Conservation (phyloP, 805 yeast species). For the Pichia rugopelliculosa region DNA sequence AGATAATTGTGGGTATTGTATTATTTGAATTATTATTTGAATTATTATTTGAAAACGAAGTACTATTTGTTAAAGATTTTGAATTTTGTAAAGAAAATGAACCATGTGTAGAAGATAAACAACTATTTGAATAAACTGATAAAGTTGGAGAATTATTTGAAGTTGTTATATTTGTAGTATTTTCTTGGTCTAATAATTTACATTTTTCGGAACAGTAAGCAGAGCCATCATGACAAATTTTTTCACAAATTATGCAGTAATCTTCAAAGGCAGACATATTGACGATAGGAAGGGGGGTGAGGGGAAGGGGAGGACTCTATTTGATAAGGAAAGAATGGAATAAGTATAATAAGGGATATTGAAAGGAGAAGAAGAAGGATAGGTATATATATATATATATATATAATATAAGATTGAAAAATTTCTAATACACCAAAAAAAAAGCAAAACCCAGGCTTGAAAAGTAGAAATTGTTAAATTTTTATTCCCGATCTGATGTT, state of each 20-base stretch:
- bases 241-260: conserved; percentile 31
- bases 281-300: background rate
- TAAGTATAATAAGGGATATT: background rate
- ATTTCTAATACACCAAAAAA: no score
- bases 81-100: conserved; percentile 7
- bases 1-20: conserved; percentile 16
- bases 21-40: background rate
- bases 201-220: conserved; percentile 30
- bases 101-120: conserved; percentile 11
- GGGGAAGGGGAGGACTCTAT: no score
- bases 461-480: no score
- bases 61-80: conserved; percentile 1
- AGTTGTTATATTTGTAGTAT: background rate
- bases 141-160: conserved; percentile 17
- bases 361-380: background rate
- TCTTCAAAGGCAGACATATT: conserved; percentile 36
- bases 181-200: conserved; percentile 20
- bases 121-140: conserved; percentile 15
- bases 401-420: no score
- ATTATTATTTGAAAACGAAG: background rate
- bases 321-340: no score
- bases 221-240: conserved; percentile 24
- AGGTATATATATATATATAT: background rate
- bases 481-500: no score
- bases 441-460: no score